Evolutionary conservation across 495 filamentous ascomycete species (phyloP).

Genomic region (Cryomyces minteri): DNA sequence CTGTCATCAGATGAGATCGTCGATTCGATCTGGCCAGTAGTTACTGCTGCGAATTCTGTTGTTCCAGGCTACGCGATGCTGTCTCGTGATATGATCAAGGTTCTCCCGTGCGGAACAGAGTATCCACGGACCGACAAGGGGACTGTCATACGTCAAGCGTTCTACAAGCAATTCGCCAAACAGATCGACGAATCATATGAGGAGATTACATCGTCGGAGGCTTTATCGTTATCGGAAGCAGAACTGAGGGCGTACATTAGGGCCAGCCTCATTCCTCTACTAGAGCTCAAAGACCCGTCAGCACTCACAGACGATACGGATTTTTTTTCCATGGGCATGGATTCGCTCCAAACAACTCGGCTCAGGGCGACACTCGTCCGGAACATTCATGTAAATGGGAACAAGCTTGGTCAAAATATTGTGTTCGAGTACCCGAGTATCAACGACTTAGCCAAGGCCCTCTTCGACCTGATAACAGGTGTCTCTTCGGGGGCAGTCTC

Average conservation of each 20-base stretch:
- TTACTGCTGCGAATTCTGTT: slow-evolving; percentile 7
- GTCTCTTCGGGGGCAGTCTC: slow-evolving; percentile 3
- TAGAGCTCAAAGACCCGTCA: neutral
- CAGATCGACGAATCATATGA: slow-evolving; percentile 10
- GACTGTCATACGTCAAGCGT: slow-evolving; percentile 10
- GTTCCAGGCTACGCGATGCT: slow-evolving; percentile 6
- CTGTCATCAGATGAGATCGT: slow-evolving; percentile 7
- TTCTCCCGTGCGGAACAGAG: slow-evolving; percentile 1
- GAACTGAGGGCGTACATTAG: slow-evolving; percentile 3
- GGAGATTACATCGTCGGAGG: neutral
- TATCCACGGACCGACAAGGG: slow-evolving; percentile 14
- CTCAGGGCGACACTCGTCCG: slow-evolving; percentile 5
- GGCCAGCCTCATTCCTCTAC: neutral
- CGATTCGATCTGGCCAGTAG: slow-evolving; percentile 6
- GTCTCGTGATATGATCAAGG: slow-evolving; percentile 7
- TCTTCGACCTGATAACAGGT: slow-evolving; percentile 16
- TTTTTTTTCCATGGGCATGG: slow-evolving; percentile 13
- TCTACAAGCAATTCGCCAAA: slow-evolving; percentile 10
- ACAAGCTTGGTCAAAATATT: slow-evolving; percentile 9
- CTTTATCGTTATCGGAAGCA: neutral
- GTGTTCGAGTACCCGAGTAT: slow-evolving; percentile 9
- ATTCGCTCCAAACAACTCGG: slow-evolving; percentile 11
- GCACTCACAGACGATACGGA: slow-evolving; percentile 5
- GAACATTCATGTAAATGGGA: slow-evolving; percentile 3
- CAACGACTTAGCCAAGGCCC: slow-evolving; percentile 14